Percentiles rank a stretch among this genome's conserved stretches.
Evolutionary conservation across 805 yeast genomes (phyloP).

Genomic region (Candida nemodendra): DNA sequence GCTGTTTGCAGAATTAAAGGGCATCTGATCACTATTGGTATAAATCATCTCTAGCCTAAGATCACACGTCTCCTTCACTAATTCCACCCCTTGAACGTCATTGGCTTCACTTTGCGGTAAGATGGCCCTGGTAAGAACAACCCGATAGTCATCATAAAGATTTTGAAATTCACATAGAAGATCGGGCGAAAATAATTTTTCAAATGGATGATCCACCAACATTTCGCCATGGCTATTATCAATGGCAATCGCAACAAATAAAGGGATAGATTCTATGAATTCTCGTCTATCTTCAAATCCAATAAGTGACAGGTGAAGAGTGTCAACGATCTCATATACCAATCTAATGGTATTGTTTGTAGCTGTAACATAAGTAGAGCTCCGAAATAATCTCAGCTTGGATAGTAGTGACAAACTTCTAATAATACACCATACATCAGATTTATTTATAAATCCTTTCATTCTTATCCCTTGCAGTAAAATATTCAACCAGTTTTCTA

Average conservation of each 20-base stretch:
- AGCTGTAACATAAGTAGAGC: not conserved
- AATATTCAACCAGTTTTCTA: conserved; percentile 25
- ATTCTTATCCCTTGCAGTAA: conserved; percentile 7
- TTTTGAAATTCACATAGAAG: conserved; percentile 9
- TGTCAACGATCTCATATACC: conserved; percentile 6
- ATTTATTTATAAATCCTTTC: conserved; percentile 8
- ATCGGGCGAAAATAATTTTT: conserved; percentile 5
- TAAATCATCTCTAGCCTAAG: too few species aligned
- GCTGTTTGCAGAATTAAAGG: too few species aligned
- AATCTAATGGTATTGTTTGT: conserved; percentile 1
- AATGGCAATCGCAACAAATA: conserved; percentile 8
- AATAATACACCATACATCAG: conserved; percentile 21
- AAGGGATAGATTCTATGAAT: conserved; percentile 13
- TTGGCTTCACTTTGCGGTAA: too few species aligned
- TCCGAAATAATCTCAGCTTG: conserved; percentile 2
- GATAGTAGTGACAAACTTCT: conserved; percentile 16
- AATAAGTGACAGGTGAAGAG: conserved; percentile 9
- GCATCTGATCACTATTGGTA: too few species aligned
- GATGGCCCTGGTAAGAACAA: conserved; percentile 1
- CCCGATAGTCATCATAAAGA: conserved; percentile 10
- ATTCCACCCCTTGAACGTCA: too few species aligned
- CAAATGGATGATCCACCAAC: not conserved
- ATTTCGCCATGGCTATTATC: not conserved
- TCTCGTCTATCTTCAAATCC: conserved; percentile 23
- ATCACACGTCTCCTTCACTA: too few species aligned